Evolutionary conservation across 257 asterid species (phyloP), one percentile per base, ranked within the genome.

Genomic region (Solanum tarijense): DNA sequence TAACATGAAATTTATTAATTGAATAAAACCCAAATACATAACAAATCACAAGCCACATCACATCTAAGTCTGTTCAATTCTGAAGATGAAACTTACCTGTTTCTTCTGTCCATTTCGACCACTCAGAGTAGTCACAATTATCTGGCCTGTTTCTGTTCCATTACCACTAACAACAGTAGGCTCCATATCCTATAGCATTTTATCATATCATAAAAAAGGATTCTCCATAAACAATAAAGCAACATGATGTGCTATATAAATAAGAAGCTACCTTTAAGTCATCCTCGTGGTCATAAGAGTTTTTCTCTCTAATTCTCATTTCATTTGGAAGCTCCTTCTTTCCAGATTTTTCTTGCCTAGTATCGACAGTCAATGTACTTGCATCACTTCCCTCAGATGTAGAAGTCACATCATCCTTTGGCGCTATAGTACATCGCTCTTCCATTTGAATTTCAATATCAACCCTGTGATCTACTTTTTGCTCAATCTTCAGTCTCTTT

Each of bases 91-190:
- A 65, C 18, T 88, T 72, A 96, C 98, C 98, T 94, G 94, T 86
- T 96, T 97, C n/a, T 96, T 91, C 83, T 93, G 93, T 89, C 99
- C 99, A 89, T 93, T 92, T 73, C 41, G 93, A 84, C 96, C 96
- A 79, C 93, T 96, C 35, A 93, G 23, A 48, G 98, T 92, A 79
- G 99, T 96, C 89, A 94, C 98, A 38, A 96, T 93, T 88, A 95
- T 91, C 95, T 94, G 98, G 62, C 99, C 99, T 12, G 99, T 89
- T 92, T 97, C 99, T 29, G 99, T 93, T 86, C 98, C 98, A 4
- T 88, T 93, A 75, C 98, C 96, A 75, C 94, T 93, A 87, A 97
- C 95, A 69, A 97, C 92, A 20, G 94, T 86, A 52, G 98, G 98
- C 89, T 95, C 99, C 90, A 91, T 83, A 86, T 94, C 98, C 98